Conservation (phyloP, 352 stramenopile species). For the Globisporangium emineosum region DNA sequence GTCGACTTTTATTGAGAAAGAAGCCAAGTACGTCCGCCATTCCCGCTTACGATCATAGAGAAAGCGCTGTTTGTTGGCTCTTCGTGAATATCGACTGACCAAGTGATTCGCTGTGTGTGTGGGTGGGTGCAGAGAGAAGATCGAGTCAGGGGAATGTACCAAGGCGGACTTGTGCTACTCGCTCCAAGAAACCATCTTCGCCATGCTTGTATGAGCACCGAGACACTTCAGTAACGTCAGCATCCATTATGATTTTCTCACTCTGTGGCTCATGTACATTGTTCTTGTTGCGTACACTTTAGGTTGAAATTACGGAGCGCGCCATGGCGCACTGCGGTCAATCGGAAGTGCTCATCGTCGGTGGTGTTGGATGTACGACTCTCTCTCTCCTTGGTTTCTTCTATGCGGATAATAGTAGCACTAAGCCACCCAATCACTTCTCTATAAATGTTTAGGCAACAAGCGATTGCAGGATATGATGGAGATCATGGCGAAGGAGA, state of each 20-base stretch:
- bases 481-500: constrained; percentile 95
- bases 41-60: neutral
- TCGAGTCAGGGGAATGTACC: constrained; percentile 87
- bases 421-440: no score
- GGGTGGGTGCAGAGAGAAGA: constrained; percentile 54
- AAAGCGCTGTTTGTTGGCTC: neutral
- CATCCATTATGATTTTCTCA: neutral
- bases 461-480: constrained; percentile 96
- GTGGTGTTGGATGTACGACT: constrained; percentile 97
- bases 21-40: constrained; percentile 57
- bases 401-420: neutral
- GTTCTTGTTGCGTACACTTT: neutral
- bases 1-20: constrained; percentile 96
- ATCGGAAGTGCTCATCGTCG: constrained; percentile 98
- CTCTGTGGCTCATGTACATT: neutral
- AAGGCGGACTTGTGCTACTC: constrained; percentile 98
- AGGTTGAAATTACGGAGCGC: constrained; percentile 99
- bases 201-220: constrained; percentile 91
- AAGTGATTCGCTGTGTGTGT: neutral
- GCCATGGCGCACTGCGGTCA: constrained; percentile 99
- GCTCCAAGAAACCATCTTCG: constrained; percentile 99
- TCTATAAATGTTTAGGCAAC: constrained; percentile 36
- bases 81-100: neutral
- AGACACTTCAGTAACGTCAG: neutral
- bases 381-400: no score